Percentiles rank a stretch among this genome's conserved stretches.
These are phyloP conservation scores for Musa balbisiana DNA, from an alignment of 202 grass and related monocot species.

Conservation along the genomic window DNA sequence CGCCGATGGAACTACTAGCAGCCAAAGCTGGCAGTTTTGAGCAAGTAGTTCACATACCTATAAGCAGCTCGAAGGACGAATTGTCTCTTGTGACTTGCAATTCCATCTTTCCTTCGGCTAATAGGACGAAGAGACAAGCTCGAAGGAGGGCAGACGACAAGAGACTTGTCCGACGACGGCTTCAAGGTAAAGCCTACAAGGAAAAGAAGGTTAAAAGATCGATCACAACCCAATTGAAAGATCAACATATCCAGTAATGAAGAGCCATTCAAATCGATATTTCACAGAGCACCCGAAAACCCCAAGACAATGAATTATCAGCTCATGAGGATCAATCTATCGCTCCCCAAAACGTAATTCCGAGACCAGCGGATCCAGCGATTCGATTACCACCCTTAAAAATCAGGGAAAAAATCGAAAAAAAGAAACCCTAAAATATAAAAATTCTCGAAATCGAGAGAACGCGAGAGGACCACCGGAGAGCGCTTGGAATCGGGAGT, in stretches of 20 bases:
- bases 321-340: neutral
- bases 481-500: neutral
- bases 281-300: neutral
- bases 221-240: neutral
- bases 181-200: neutral
- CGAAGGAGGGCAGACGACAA: neutral
- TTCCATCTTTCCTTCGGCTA: neutral
- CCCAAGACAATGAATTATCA: neutral
- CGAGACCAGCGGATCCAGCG: neutral
- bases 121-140: neutral
- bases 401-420: neutral
- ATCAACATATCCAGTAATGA: neutral
- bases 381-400: neutral
- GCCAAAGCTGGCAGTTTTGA: neutral
- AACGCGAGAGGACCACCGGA: neutral
- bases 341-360: neutral
- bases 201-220: neutral
- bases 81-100: neutral
- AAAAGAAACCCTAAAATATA: neutral
- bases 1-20: neutral
- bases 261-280: neutral
- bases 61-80: constrained; percentile 3
- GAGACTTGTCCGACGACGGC: neutral
- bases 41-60: neutral
- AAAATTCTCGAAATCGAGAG: neutral